Evolutionary conservation across 2,329 filamentous ascomycete species (phyloP), one percentile per base, ranked within the genome.

Genomic region (Mycogone perniciosa): DNA sequence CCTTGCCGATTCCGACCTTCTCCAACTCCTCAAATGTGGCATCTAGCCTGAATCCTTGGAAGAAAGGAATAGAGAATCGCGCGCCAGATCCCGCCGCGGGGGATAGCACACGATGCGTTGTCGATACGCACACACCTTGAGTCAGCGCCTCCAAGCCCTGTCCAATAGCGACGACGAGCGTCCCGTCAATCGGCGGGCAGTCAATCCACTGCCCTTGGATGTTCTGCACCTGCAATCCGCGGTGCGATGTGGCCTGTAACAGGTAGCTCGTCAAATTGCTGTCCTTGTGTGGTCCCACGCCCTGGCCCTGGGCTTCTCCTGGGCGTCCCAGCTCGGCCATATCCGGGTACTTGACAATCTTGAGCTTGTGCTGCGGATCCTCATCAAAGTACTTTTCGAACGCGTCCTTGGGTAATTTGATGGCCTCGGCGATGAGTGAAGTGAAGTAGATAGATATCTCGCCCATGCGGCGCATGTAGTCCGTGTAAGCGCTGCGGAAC

Each of bases 341-440:
- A 64, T 93, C 89, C 0, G 89, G 89, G 63, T 93, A 95, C 71
- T 88, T 89, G 54, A 95, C 85, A 53, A 95, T 85, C 73, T 95
- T 95, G 61, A 95, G 77, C 73, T 95, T 95, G 72, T 95, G 88
- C 71, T 93, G 89, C 72, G 80, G 74, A 59, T 78, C 67, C 73
- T 76, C 59, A 64, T 91, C 88, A 68, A 92, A 92, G 74, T 91
- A 95, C 60, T 80, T 82, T 63, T 81, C 73, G 67, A 95, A 95
- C 0, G 89, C 88, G 46, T 77, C 69, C 0, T 75, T 55, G 0
- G 85, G 81, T 5, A 95, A 75, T 7, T 80, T 79, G 55, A 95
- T 85, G n/a, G 88, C 86, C 71, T 95, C 88, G 55, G 89, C 89
- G 59, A 95, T 87, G 31, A 95, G 78, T 8, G 80, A 81, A 1